Evolutionary conservation across 805 yeast genomes (phyloP), one percentile per base, ranked within the genome.

Genomic region (Spathaspora passalidarum): DNA sequence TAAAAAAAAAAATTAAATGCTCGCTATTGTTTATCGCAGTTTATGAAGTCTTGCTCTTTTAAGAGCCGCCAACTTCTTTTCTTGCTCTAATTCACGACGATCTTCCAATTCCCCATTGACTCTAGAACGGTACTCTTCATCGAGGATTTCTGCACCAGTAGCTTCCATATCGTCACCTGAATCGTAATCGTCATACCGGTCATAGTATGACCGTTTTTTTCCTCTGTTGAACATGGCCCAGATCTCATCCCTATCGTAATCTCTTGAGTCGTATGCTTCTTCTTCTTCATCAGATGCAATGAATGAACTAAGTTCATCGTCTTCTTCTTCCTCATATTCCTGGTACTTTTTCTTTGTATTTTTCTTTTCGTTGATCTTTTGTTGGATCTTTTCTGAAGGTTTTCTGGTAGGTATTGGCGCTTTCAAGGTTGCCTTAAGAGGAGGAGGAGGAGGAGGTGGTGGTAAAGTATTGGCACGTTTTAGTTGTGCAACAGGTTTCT

Each of bases 131-230:
- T 71, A 78, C 64, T 92, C 99, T 57, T 92, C 99, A 46, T 80
- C 87, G 36, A 89, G 68, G 19, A 94, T 81, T 51, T 92, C 97
- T 21, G 83, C 83, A 21, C 97, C 97, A 1, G 94, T 85, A 2
- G 97, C 97, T 60, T 92, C 98, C 97, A 94, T 92, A 56, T 88
- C 89, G 47, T 76, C 82, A 25, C 77, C 78, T 6, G 68, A 68
- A 44, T 62, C 61, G 35, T 57, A 63, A 49, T 78, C 75, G 45
- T 74, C 78, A 45, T 78, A 81, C 32, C 66, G 64, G 21, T 69
- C 60, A 49, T 71, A 75, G 37, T 72, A 64, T 0, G 69, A 55
- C 38, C 88, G 69, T 45, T 75, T 72, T 48, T 74, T 75, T 3
- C 90, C 88, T 47, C 79, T 74, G 57, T 81, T 84, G 63, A 91